A percentile compares a stretch with the other conserved stretches of the same genome.
Conservation (phyloP, 352 stramenopile species). For the Globisporangium sylvaticum region DNA sequence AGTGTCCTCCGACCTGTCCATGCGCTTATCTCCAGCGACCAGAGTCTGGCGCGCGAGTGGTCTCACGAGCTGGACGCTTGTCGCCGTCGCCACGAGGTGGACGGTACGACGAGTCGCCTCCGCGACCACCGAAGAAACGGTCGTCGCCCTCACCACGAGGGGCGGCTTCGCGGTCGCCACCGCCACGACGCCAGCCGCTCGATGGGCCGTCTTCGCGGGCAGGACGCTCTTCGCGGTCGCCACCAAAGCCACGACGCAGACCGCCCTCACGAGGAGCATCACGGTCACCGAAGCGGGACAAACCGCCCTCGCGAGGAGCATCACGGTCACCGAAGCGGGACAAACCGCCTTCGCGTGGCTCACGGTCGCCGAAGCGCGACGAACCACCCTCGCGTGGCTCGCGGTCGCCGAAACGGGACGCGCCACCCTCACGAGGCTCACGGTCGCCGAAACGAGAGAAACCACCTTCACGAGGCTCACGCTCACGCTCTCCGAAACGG, state of each 20-base stretch:
- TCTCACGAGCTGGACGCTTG: constrained; percentile 29
- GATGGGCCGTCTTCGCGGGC: constrained; percentile 17
- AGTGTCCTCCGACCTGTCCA: not conserved
- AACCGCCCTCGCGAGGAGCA: constrained; percentile 8
- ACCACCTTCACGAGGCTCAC: constrained; percentile 12
- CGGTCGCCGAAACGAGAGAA: constrained; percentile 20
- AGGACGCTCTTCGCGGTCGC: constrained; percentile 33
- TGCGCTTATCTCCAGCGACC: constrained; percentile 57
- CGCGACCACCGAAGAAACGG: constrained; percentile 42
- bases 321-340: constrained; percentile 22
- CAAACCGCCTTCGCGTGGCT: constrained; percentile 5
- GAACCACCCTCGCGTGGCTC: constrained; percentile 13
- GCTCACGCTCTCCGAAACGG: constrained; percentile 35
- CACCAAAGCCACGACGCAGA: constrained; percentile 30
- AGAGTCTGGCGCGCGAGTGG: constrained; percentile 47
- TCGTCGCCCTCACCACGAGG: constrained; percentile 35
- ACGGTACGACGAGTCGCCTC: constrained; percentile 55
- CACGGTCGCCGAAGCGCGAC: constrained; percentile 10
- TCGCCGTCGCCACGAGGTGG: constrained; percentile 30
- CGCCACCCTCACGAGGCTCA: constrained; percentile 19
- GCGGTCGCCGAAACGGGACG: constrained; percentile 20
- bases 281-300: constrained; percentile 19
- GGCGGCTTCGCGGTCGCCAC: constrained; percentile 20
- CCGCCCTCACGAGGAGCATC: constrained; percentile 26
- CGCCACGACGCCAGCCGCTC: constrained; percentile 24